Evolutionary conservation across 352 stramenopile species (phyloP).

Genomic region (Globisporangium cylindrosporum): DNA sequence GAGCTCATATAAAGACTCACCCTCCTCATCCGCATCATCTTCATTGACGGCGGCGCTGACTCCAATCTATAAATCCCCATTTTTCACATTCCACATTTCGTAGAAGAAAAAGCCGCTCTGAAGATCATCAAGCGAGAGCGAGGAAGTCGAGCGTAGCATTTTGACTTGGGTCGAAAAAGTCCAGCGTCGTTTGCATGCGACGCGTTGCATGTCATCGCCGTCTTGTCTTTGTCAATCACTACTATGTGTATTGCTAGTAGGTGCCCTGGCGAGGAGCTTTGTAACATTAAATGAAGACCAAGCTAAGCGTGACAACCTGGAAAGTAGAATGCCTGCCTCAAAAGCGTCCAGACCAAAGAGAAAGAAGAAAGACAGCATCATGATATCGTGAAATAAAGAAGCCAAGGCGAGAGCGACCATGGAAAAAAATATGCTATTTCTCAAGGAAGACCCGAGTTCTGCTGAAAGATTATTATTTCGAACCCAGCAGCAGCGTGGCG

Average conservation of each 20-base stretch:
- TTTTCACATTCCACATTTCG: not conserved
- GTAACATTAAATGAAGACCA: not conserved
- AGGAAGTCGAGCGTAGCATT: not conserved
- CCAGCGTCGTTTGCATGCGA: not conserved
- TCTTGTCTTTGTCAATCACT: not conserved
- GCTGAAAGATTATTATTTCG: not conserved
- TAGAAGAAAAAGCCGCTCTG: not conserved
- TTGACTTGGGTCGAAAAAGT: not conserved
- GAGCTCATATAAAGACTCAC: too few relatives aligned
- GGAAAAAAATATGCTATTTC: not conserved
- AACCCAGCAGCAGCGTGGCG: not conserved
- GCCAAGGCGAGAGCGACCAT: not conserved
- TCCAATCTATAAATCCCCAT: not conserved
- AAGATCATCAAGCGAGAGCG: not conserved
- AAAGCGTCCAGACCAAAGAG: too few relatives aligned
- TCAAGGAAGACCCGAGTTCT: not conserved
- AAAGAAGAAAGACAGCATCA: not conserved
- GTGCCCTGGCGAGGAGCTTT: not conserved
- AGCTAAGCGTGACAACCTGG: not conserved
- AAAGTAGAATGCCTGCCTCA: too few relatives aligned
- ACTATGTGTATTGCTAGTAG: not conserved
- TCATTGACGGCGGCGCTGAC: not conserved
- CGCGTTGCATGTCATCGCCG: not conserved
- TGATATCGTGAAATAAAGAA: not conserved
- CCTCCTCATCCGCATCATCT: not conserved